Conservation (phyloP, 345 rosid genomes). For the Cardamine chenopodiifolia region DNA sequence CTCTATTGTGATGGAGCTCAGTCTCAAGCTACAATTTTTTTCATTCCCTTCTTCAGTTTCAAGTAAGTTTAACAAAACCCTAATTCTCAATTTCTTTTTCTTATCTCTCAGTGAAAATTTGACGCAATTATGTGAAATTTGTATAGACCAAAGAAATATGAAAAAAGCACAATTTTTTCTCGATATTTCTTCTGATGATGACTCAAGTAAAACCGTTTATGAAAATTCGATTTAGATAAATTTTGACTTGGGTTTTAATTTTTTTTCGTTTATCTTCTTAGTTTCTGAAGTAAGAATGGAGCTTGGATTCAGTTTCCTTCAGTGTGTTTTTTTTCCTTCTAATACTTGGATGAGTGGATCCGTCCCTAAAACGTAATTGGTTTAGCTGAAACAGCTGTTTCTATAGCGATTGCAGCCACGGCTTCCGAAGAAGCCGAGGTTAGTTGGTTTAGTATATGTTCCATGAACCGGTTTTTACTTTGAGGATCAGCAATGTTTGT, state of each 20-base stretch:
- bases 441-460: conserved; percentile 15
- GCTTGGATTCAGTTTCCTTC: not conserved
- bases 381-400: conserved; percentile 77
- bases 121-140: not conserved
- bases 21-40: conserved; percentile 38
- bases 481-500: not conserved
- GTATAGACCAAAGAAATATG: not conserved
- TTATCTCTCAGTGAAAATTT: not conserved
- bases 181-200: no score
- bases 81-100: not conserved
- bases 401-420: conserved; percentile 81
- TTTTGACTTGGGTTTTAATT: not conserved
- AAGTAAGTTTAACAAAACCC: conserved; percentile 33
- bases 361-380: no score
- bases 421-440: conserved; percentile 65
- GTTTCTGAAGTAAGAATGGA: not conserved
- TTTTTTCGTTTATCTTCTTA: no score
- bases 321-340: no score
- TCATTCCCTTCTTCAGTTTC: conserved; percentile 29
- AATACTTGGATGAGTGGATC: no score
- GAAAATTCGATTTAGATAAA: not conserved
- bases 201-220: not conserved
- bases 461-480: not conserved
- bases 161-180: no score
- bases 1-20: conserved; percentile 36